Conservation (phyloP, 2,329 filamentous ascomycete species). For the Boeremia exigua region DNA sequence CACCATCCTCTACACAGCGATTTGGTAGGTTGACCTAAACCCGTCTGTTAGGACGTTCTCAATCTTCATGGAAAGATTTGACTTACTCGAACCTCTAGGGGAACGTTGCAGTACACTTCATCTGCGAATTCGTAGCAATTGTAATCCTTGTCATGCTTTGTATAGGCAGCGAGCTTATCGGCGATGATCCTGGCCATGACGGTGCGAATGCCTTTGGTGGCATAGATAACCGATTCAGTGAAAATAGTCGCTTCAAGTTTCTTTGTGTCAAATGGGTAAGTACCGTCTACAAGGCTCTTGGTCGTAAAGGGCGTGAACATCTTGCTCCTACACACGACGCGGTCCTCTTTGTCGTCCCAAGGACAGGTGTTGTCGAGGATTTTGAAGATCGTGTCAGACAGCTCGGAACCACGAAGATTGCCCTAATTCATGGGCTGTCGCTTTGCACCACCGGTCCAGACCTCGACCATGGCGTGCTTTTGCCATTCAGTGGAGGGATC, state of each 20-base stretch:
- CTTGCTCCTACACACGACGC: background rate
- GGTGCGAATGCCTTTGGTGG: background rate
- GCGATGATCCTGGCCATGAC: background rate
- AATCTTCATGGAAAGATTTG: background rate
- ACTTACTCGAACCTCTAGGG: background rate
- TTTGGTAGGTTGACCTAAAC: background rate
- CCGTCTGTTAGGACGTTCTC: background rate
- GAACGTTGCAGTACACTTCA: background rate
- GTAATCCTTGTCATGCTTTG: background rate
- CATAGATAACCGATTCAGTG: background rate
- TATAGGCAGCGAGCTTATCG: background rate
- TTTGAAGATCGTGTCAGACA: background rate
- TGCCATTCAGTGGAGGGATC: background rate
- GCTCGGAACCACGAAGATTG: background rate
- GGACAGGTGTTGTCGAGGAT: background rate
- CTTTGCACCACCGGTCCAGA: background rate
- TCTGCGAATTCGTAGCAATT: background rate
- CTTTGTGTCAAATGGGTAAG: background rate
- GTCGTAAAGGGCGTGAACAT: background rate
- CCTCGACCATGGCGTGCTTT: background rate
- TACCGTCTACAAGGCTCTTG: background rate
- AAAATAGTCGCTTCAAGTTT: background rate
- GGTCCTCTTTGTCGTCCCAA: background rate
- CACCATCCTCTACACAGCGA: background rate
- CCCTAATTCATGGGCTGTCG: background rate